These are phyloP conservation scores for Balakata baccata DNA, from an alignment of 345 rosid genomes.

Conservation along the genomic window DNA sequence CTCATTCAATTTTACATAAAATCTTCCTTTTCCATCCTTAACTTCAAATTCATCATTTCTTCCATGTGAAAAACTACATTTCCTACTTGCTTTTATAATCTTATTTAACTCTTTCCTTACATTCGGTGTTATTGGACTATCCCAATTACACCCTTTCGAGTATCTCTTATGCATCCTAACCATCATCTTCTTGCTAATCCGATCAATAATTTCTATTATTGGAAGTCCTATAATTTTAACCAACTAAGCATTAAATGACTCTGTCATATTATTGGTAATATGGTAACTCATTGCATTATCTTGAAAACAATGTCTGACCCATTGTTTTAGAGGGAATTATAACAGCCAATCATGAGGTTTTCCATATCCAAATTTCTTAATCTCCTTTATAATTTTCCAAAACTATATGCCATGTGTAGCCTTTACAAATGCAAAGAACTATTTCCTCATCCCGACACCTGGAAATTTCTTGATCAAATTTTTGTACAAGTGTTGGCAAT, in stretches of 20 bases:
- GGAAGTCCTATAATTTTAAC: not conserved
- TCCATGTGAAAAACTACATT: not conserved
- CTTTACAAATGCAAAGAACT: too few relatives aligned
- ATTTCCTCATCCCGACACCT: too few relatives aligned
- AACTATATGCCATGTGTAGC: too few relatives aligned
- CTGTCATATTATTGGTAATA: not conserved
- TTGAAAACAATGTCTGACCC: not conserved
- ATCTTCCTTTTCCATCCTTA: not conserved
- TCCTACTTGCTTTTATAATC: too few relatives aligned
- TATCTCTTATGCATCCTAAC: not conserved
- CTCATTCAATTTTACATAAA: not conserved
- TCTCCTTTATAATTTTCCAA: too few relatives aligned
- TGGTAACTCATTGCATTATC: not conserved
- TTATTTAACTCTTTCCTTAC: not conserved
- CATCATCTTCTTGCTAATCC: not conserved
- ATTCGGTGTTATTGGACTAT: rapidly evolving
- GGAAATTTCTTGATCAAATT: too few relatives aligned
- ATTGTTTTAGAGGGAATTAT: not conserved
- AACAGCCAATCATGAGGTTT: not conserved
- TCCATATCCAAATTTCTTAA: too few relatives aligned
- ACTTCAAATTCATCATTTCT: not conserved
- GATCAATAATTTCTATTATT: not conserved
- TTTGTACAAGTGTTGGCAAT: too few relatives aligned
- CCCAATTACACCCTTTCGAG: not conserved
- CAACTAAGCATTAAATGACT: not conserved